These are phyloP conservation scores for Entomortierella parvispora DNA, from an alignment of 192 early-diverging fungal species.

Conservation along the genomic window DNA sequence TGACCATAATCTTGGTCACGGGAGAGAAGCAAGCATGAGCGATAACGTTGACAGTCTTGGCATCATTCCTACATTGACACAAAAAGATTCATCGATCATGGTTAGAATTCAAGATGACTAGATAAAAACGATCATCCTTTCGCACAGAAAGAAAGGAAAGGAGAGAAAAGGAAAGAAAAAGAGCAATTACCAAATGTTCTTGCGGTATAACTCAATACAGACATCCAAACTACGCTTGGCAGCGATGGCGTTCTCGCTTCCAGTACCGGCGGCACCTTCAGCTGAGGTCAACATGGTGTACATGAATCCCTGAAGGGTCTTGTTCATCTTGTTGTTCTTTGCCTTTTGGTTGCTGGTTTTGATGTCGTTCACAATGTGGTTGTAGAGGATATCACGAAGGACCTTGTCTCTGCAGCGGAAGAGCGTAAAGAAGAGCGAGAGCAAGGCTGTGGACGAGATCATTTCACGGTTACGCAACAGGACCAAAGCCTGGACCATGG, in stretches of 20 bases:
- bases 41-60: constrained; percentile 99
- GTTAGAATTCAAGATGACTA: not conserved
- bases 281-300: constrained; percentile 91
- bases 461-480: constrained; percentile 88
- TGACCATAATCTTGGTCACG: constrained; percentile 90
- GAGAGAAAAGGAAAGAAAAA: not conserved
- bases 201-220: constrained; percentile 97
- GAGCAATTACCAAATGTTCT: constrained; percentile 84
- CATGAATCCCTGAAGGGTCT: constrained; percentile 97
- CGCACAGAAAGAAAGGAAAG: not conserved
- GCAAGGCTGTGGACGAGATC: constrained; percentile 66
- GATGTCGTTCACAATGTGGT: constrained; percentile 96
- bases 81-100: not conserved
- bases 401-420: constrained; percentile 95
- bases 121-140: not conserved
- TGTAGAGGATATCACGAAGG: constrained; percentile 89
- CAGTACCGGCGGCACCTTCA: constrained; percentile 64
- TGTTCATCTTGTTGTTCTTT: constrained; percentile 99
- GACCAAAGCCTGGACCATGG: constrained; percentile 89
- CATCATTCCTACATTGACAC: constrained; percentile 78
- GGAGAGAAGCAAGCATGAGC: constrained; percentile 95
- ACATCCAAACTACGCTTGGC: constrained; percentile 96
- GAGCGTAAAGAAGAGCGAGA: constrained; percentile 96
- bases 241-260: constrained; percentile 84
- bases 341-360: constrained; percentile 90